Conservation (phyloP, 2,329 filamentous ascomycete species). For the Ascochyta koolunga region DNA sequence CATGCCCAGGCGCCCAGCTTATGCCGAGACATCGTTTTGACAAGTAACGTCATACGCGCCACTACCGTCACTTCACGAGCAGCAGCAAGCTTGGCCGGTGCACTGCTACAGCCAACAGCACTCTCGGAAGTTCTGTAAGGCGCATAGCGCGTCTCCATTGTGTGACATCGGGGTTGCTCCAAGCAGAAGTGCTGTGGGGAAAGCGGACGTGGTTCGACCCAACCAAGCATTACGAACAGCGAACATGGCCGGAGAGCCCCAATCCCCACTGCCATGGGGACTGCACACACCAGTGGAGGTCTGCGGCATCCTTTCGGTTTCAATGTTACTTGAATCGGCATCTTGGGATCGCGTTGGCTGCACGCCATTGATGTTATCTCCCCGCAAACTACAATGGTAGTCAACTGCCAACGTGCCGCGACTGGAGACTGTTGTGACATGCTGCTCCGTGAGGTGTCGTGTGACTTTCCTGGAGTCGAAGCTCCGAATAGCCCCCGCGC, state of each 20-base stretch:
- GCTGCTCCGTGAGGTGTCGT: conserved; percentile 5
- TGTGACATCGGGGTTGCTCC: conserved; percentile 25
- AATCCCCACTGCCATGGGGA: conserved; percentile 8
- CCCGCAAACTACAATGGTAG: conserved; percentile 16
- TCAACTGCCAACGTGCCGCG: conserved; percentile 14
- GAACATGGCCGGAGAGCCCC: conserved; percentile 15
- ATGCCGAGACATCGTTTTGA: conserved; percentile 26
- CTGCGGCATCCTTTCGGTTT: conserved; percentile 4
- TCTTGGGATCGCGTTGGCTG: background rate
- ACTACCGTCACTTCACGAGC: conserved; percentile 24
- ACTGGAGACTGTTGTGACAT: conserved; percentile 5
- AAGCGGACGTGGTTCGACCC: conserved; percentile 20
- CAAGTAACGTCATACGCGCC: conserved; percentile 31
- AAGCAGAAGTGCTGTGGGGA: conserved; percentile 29
- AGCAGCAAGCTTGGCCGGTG: conserved; percentile 21
- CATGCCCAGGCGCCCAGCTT: conserved; percentile 30
- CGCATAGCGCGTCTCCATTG: conserved; percentile 25
- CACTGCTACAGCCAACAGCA: conserved; percentile 24
- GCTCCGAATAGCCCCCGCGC: conserved; percentile 1
- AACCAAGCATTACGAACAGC: conserved; percentile 21
- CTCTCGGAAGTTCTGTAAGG: conserved; percentile 18
- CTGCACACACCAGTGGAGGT: conserved; percentile 8
- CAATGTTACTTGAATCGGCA: conserved; percentile 1
- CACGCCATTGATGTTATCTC: conserved; percentile 15
- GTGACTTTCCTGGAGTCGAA: conserved; percentile 5